These are phyloP conservation scores for Tinospora cordifolia DNA, from an alignment of 164 flowering plant genomes.

Conservation along the genomic window DNA sequence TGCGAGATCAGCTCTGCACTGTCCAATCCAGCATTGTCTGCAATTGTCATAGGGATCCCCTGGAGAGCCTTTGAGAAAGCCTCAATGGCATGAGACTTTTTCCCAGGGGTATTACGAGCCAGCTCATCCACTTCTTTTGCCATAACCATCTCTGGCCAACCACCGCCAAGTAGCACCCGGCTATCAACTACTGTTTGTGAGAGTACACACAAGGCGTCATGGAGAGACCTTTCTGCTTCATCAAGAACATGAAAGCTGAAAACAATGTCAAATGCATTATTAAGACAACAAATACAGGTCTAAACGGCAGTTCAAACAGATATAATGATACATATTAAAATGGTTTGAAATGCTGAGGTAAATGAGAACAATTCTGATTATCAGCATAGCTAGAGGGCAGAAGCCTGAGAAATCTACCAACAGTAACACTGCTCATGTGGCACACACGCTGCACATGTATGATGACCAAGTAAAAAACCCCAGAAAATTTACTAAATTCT, in stretches of 20 bases:
- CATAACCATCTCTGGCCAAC: conserved; percentile 99
- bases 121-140: conserved; percentile 90
- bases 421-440: not conserved
- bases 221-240: conserved; percentile 96
- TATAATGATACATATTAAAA: too few relatives aligned
- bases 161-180: conserved; percentile 90
- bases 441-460: not conserved
- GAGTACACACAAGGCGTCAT: conserved; percentile 94
- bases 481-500: too few relatives aligned
- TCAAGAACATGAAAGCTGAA: conserved; percentile 88
- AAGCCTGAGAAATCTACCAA: not conserved
- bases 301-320: not conserved
- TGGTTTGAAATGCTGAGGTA: not conserved
- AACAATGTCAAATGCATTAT: not conserved
- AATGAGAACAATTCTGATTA: not conserved
- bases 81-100: conserved; percentile 92
- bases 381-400: not conserved
- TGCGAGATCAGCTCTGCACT: conserved; percentile 89
- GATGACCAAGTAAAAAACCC: too few relatives aligned
- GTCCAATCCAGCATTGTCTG: conserved; percentile 97
- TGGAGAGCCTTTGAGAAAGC: conserved; percentile 84
- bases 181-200: conserved; percentile 93
- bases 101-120: conserved; percentile 90
- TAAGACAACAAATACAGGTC: not conserved
- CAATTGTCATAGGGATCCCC: conserved; percentile 85